These are phyloP conservation scores for Myxozyma geophila DNA, from an alignment of 805 yeast species.

Conservation along the genomic window DNA sequence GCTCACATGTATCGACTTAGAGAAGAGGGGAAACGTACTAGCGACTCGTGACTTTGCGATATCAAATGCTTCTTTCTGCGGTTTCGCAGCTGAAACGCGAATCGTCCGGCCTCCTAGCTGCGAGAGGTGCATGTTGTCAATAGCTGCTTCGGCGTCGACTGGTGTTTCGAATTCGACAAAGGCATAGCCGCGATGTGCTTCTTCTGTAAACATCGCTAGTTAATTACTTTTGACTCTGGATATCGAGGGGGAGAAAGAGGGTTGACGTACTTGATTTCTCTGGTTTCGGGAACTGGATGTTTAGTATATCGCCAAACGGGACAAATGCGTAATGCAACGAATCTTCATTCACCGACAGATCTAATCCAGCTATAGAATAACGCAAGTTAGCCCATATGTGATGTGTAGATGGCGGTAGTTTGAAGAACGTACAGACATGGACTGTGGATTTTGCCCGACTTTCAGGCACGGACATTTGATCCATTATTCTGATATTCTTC, in stretches of 20 bases:
- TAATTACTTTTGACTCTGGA: neutral
- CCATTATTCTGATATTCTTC: too few relatives aligned
- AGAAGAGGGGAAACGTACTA: conserved; percentile 17
- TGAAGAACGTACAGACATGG: conserved; percentile 21
- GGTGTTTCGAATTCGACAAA: conserved; percentile 41
- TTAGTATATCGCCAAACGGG: conserved; percentile 44
- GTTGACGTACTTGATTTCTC: conserved; percentile 27
- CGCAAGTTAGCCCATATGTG: neutral
- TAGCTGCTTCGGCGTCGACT: conserved; percentile 45
- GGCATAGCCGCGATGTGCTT: conserved; percentile 39
- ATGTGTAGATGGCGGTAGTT: neutral
- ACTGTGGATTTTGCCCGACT: conserved; percentile 16
- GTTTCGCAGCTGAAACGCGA: conserved; percentile 37
- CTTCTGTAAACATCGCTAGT: conserved; percentile 14
- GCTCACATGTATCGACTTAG: too few relatives aligned
- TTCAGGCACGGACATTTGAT: conserved; percentile 16
- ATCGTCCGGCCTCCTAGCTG: conserved; percentile 40
- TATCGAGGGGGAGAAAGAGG: neutral
- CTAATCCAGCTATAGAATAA: conserved; percentile 28
- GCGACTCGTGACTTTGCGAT: conserved; percentile 27
- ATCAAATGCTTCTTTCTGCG: conserved; percentile 30
- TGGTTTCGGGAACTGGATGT: conserved; percentile 34
- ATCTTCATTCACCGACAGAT: conserved; percentile 35
- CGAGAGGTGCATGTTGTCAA: conserved; percentile 44
- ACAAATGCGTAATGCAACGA: conserved; percentile 39